A percentile compares a stretch with the other conserved stretches of the same genome.
Evolutionary conservation across 768 basidiomycete genomes (phyloP).

Genomic region (Harrya chromipes): DNA sequence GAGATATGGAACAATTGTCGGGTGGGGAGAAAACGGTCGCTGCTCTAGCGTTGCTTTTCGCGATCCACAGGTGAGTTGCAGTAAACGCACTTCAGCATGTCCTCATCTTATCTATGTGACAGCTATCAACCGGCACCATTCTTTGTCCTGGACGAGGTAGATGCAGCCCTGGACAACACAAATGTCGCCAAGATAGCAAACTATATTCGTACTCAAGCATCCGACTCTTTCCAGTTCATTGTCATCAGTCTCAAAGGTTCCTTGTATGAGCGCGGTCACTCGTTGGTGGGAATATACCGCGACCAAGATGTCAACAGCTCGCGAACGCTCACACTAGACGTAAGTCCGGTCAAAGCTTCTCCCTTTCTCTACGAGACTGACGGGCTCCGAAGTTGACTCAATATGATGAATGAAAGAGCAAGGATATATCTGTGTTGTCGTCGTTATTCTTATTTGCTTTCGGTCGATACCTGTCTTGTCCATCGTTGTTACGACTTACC

Average conservation of each 20-base stretch:
- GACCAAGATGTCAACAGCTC: conserved; percentile 95
- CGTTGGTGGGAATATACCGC: conserved; percentile 90
- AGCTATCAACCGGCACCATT: conserved; percentile 97
- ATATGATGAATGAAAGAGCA: conserved; percentile 24
- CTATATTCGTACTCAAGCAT: conserved; percentile 85
- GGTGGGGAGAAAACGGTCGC: conserved; percentile 99
- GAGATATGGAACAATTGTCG: conserved; percentile 98
- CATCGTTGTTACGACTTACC: not conserved
- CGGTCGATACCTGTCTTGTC: conserved; percentile 5
- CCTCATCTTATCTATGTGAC: not conserved
- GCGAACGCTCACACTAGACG: conserved; percentile 86
- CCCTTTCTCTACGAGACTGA: conserved; percentile 8
- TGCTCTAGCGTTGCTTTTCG: conserved; percentile 92
- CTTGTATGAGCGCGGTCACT: conserved; percentile 85
- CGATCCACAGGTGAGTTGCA: conserved; percentile 78
- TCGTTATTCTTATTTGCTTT: conserved; percentile 27
- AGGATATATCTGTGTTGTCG: not conserved
- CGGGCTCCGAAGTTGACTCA: conserved; percentile 22
- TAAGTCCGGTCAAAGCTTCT: conserved; percentile 35
- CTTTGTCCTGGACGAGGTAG: conserved; percentile 98
- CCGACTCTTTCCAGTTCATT: conserved; percentile 88
- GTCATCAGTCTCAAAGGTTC: conserved; percentile 97
- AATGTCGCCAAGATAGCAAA: conserved; percentile 95
- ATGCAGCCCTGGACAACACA: conserved; percentile 97
- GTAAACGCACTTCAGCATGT: not conserved